These are phyloP conservation scores for Corylus heterophylla DNA, from an alignment of 306 rosid species.

Conservation along the genomic window DNA sequence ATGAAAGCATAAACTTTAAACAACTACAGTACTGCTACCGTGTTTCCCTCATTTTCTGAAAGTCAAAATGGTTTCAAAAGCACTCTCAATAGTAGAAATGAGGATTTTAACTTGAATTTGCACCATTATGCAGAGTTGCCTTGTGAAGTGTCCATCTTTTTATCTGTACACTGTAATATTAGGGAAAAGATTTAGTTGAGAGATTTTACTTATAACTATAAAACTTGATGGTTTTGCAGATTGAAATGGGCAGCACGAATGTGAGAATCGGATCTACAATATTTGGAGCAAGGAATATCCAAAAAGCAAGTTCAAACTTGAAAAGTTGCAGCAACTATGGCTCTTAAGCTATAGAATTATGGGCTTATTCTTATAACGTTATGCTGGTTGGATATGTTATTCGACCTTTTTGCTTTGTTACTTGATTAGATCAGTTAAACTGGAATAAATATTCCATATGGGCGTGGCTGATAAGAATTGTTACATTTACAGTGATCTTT, in stretches of 20 bases:
- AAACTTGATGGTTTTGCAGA: constrained; percentile 51
- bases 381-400: constrained; percentile 17
- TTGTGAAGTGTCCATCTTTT: not conserved
- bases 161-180: not conserved
- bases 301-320: constrained; percentile 37
- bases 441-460: constrained; percentile 23
- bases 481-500: constrained; percentile 21
- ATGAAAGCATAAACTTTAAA: not conserved
- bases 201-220: constrained; percentile 7
- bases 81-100: not conserved
- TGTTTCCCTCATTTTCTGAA: not conserved
- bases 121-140: not conserved
- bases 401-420: constrained; percentile 13
- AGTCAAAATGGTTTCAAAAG: not conserved
- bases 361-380: not conserved
- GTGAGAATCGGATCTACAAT: constrained; percentile 91
- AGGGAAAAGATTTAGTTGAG: constrained; percentile 8
- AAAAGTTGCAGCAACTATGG: not conserved
- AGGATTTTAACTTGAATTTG: not conserved
- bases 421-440: constrained; percentile 20
- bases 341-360: not conserved
- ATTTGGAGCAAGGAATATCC: constrained; percentile 91
- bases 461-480: constrained; percentile 6
- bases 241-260: constrained; percentile 89
- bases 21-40: not conserved